phyloP scores from a whole-genome alignment of 371 early-diverging fungal genomes.

The Nematocida homosporus region DNA sequence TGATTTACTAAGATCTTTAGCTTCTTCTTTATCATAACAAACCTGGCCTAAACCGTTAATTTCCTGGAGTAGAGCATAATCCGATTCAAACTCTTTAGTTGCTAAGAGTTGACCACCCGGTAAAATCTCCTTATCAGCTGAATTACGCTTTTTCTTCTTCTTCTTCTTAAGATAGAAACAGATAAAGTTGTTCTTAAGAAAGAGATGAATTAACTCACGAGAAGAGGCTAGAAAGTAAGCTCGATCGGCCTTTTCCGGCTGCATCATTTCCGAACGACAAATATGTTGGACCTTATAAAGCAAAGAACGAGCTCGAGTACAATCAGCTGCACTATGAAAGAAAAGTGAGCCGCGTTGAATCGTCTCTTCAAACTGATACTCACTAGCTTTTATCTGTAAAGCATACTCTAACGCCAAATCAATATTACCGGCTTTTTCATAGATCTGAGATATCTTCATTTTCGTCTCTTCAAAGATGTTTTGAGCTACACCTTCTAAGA shows the following conservation, averaged over 20 bases:
- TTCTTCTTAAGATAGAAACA: slow-evolving; percentile 4
- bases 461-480: slow-evolving; percentile 51
- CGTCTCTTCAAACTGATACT: neutral
- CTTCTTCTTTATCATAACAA: neutral
- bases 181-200: slow-evolving; percentile 45
- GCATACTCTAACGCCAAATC: slow-evolving; percentile 60
- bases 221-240: neutral
- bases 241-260: neutral
- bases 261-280: neutral
- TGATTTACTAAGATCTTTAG: neutral
- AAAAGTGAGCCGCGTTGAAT: slow-evolving; percentile 1
- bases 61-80: slow-evolving; percentile 51
- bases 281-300: slow-evolving; percentile 44
- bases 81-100: slow-evolving; percentile 55
- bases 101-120: slow-evolving; percentile 3
- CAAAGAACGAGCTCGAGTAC: slow-evolving; percentile 25
- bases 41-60: slow-evolving; percentile 49
- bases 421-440: slow-evolving; percentile 59
- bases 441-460: slow-evolving; percentile 61
- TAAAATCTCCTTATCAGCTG: neutral
- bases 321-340: slow-evolving; percentile 29
- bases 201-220: slow-evolving; percentile 29
- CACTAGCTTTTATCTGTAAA: slow-evolving; percentile 18
- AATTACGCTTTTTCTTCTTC: slow-evolving; percentile 36
- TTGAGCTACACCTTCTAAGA: neutral